Evolutionary conservation across 169 alveolate genomes (phyloP).

Genomic region (Amoebophrya sp.): DNA sequence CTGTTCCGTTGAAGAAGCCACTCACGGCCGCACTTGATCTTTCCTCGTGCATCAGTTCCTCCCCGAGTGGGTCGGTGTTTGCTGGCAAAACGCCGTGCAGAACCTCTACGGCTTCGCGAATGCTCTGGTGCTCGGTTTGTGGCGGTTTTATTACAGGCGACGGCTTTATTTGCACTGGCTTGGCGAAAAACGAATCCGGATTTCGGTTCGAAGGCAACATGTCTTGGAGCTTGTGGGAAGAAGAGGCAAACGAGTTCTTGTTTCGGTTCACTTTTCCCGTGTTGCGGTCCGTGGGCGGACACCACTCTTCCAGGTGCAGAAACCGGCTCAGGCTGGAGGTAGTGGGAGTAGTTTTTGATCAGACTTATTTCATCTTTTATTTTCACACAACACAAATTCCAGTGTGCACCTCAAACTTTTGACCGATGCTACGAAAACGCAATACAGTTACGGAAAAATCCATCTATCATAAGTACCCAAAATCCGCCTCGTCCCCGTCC

Average conservation of each 20-base stretch:
- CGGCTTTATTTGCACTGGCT: neutral
- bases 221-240: too few relatives aligned
- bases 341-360: too few relatives aligned
- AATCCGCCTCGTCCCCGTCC: neutral
- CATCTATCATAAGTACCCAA: neutral
- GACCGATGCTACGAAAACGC: too few relatives aligned
- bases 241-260: neutral
- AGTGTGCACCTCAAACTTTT: too few relatives aligned
- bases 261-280: too few relatives aligned
- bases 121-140: neutral
- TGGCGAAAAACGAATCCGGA: neutral
- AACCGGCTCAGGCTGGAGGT: too few relatives aligned
- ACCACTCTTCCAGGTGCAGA: neutral
- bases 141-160: neutral
- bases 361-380: too few relatives aligned
- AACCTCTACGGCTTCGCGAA: neutral
- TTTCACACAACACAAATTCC: too few relatives aligned
- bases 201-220: neutral
- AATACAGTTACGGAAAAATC: too few relatives aligned
- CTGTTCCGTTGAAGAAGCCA: too few relatives aligned
- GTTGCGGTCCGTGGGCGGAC: neutral
- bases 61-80: neutral
- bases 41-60: neutral
- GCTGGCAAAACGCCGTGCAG: neutral
- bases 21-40: too few relatives aligned